phyloP scores from a whole-genome alignment of 2,329 filamentous ascomycete genomes.

The Aspergillus sp. region DNA sequence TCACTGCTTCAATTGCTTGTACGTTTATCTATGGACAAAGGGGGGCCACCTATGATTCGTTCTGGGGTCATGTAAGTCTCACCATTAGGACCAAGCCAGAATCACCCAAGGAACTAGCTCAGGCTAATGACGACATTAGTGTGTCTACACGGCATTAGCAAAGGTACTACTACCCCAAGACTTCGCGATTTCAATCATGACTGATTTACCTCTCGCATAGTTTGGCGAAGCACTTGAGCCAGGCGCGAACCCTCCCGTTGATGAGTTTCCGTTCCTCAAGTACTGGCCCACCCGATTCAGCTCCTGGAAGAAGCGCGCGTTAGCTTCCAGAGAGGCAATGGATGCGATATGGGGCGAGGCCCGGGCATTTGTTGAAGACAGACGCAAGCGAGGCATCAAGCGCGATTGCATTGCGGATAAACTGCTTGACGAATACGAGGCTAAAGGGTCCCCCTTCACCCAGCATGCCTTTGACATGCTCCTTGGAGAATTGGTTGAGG shows the following conservation, averaged over 20 bases:
- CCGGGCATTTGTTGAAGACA: slow-evolving; percentile 33
- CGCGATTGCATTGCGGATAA: slow-evolving; percentile 40
- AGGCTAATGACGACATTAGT: too few relatives aligned
- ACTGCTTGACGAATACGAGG: slow-evolving; percentile 42
- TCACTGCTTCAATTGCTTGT: not conserved
- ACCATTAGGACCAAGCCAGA: not conserved
- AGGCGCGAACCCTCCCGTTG: slow-evolving; percentile 50
- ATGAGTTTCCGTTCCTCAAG: slow-evolving; percentile 47
- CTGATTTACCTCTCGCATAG: not conserved
- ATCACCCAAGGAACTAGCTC: too few relatives aligned
- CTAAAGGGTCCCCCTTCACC: slow-evolving; percentile 26
- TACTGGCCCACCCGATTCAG: slow-evolving; percentile 42
- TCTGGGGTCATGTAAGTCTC: not conserved
- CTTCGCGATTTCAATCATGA: not conserved
- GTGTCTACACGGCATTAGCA: too few relatives aligned
- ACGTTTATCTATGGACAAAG: not conserved
- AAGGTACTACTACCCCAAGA: too few relatives aligned
- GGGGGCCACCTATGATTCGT: not conserved
- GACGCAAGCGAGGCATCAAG: slow-evolving; percentile 27
- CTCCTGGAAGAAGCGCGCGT: slow-evolving; percentile 42
- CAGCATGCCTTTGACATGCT: slow-evolving; percentile 32
- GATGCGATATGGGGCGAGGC: slow-evolving; percentile 39
- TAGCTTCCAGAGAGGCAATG: slow-evolving; percentile 37
- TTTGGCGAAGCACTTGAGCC: slow-evolving; percentile 37
- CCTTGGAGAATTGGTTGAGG: not conserved